These are phyloP conservation scores for Stagonosporopsis tanaceti DNA, from an alignment of 2,329 filamentous ascomycete genomes.

Conservation along the genomic window DNA sequence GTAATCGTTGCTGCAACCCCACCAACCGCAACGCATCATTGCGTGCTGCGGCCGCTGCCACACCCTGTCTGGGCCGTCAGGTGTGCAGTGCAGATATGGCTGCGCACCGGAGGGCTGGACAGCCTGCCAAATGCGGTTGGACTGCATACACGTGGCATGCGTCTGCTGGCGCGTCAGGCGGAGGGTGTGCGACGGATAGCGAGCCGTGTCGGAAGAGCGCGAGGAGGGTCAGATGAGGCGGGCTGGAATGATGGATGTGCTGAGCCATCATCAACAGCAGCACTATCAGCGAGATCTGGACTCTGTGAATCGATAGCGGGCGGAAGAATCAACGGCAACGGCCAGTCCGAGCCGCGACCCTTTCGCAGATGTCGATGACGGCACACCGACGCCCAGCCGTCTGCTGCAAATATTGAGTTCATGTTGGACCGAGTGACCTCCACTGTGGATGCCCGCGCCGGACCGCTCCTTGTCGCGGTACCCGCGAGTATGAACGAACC, in stretches of 20 bases:
- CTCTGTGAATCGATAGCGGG: background rate
- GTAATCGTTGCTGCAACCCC: conserved; percentile 13
- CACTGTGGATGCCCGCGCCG: background rate
- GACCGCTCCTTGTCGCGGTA: conserved; percentile 7
- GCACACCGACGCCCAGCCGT: background rate
- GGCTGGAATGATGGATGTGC: conserved; percentile 7
- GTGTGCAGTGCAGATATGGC: conserved; percentile 16
- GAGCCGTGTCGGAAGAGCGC: conserved; percentile 12
- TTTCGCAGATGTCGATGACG: background rate
- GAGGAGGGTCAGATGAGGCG: conserved; percentile 2
- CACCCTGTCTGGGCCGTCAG: conserved; percentile 25
- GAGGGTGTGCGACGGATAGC: conserved; percentile 17
- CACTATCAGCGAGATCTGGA: background rate
- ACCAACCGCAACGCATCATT: conserved; percentile 29
- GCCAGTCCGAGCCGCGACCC: background rate
- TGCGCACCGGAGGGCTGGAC: conserved; percentile 16
- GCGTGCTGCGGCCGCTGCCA: conserved; percentile 5
- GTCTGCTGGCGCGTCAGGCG: conserved; percentile 34
- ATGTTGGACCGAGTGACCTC: background rate
- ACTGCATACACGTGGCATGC: conserved; percentile 49
- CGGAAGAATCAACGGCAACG: background rate
- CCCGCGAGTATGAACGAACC: conserved; percentile 6
- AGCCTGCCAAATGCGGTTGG: conserved; percentile 25
- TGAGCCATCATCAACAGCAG: conserved; percentile 1
- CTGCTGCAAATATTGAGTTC: background rate